Percentiles rank a stretch among this genome's conserved stretches.
Evolutionary conservation across 345 rosid genomes (phyloP).

Genomic region (Geranium rotundifolium): DNA sequence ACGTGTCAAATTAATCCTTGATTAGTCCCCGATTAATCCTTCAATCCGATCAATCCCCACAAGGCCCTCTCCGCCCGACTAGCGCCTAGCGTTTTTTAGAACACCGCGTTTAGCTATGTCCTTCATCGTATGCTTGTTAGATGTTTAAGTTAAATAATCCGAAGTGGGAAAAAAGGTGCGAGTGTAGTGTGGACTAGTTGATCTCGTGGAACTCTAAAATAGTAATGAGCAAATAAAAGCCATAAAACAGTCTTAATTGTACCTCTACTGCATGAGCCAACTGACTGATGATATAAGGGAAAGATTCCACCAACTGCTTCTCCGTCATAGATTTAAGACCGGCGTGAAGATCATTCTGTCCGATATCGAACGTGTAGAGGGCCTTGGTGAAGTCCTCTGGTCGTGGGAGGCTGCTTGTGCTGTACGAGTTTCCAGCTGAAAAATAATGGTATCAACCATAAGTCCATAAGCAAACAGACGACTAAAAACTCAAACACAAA

Average conservation of each 20-base stretch:
- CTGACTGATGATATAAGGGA: neutral
- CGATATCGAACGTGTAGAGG: neutral
- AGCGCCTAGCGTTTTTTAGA: too few relatives aligned
- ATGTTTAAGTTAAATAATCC: too few relatives aligned
- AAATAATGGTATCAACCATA: neutral
- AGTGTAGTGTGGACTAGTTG: too few relatives aligned
- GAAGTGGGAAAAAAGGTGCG: too few relatives aligned
- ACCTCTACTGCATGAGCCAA: neutral
- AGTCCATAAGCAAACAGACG: neutral
- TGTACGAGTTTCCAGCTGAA: neutral
- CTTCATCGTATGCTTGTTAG: too few relatives aligned
- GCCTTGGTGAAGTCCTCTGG: slow-evolving; percentile 1
- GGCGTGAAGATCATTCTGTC: slow-evolving; percentile 1
- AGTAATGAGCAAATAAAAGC: neutral
- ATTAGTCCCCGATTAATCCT: too few relatives aligned
- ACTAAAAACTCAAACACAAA: neutral
- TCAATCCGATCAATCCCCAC: too few relatives aligned
- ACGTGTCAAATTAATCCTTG: too few relatives aligned
- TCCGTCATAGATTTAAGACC: neutral
- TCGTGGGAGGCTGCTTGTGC: neutral
- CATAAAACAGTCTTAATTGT: neutral
- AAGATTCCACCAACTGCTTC: neutral
- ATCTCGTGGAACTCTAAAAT: neutral
- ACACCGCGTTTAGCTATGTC: too few relatives aligned
- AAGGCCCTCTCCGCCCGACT: too few relatives aligned